A percentile compares a stretch with the other conserved stretches of the same genome.
These are phyloP conservation scores for Notholithocarpus densiflorus DNA, from an alignment of 306 rosid genomes.

Conservation along the genomic window DNA sequence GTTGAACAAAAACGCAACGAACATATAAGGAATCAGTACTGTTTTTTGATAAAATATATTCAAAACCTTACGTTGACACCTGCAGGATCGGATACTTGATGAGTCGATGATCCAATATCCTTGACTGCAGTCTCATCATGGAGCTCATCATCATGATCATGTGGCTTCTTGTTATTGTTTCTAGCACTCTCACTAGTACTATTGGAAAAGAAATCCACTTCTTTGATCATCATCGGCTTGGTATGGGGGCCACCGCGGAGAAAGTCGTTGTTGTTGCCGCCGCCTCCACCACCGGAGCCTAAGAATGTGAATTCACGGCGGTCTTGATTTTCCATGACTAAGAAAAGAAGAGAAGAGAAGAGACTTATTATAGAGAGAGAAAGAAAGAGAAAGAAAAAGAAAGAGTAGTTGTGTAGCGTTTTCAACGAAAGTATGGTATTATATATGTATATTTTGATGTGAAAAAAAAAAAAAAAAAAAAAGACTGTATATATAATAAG, in stretches of 20 bases:
- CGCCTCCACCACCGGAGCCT: conserved; percentile 13
- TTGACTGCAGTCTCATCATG: background rate
- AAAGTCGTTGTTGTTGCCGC: background rate
- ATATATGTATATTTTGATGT: background rate
- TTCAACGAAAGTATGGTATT: conserved; percentile 7
- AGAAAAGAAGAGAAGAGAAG: background rate
- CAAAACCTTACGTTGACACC: conserved; percentile 31
- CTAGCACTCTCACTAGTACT: background rate
- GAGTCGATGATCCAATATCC: conserved; percentile 16
- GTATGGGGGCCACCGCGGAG: background rate
- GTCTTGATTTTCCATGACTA: conserved; percentile 26
- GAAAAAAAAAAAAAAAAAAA: too few relatives aligned
- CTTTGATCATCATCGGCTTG: conserved; percentile 25
- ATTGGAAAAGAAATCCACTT: conserved; percentile 40
- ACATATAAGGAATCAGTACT: too few relatives aligned
- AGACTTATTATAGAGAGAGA: background rate
- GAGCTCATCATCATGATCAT: background rate
- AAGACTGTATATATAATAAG: too few relatives aligned
- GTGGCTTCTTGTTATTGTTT: background rate
- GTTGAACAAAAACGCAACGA: background rate
- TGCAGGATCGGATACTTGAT: background rate
- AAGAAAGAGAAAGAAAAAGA: background rate
- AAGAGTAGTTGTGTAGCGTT: conserved; percentile 9
- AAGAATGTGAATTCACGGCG: conserved; percentile 36
- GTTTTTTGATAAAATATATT: background rate